phyloP scores from a whole-genome alignment of 1,284 basidiomycete genomes.

The Phaffia rhodozyma region DNA sequence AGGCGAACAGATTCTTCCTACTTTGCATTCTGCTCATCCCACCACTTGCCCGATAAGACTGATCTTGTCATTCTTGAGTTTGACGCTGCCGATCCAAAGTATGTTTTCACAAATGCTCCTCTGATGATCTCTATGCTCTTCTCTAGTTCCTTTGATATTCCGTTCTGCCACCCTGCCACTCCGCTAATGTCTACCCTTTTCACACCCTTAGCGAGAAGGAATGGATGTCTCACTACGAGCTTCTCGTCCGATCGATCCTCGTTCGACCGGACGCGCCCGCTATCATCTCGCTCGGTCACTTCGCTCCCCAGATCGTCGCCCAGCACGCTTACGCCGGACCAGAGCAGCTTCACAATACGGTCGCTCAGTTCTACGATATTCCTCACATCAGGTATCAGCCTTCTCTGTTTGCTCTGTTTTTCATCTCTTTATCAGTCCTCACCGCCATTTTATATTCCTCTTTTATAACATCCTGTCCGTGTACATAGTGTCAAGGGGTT shows the following conservation, averaged over 20 bases:
- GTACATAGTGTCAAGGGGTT: slow-evolving; percentile 58
- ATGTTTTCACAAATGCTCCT: slow-evolving; percentile 31
- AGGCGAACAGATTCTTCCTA: slow-evolving; percentile 77
- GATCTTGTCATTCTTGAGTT: slow-evolving; percentile 89
- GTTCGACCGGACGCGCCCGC: slow-evolving; percentile 77
- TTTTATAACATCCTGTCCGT: neutral
- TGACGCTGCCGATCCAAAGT: slow-evolving; percentile 76
- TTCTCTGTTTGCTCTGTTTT: neutral
- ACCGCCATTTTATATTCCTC: neutral
- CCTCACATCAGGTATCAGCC: slow-evolving; percentile 59
- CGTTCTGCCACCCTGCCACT: neutral
- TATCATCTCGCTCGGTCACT: slow-evolving; percentile 80
- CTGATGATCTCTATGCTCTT: neutral
- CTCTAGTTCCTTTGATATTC: neutral
- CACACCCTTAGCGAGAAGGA: slow-evolving; percentile 46
- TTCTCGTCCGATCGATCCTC: slow-evolving; percentile 78
- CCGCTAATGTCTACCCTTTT: neutral
- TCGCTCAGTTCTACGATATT: slow-evolving; percentile 90
- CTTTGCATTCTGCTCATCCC: slow-evolving; percentile 79
- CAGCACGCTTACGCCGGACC: slow-evolving; percentile 72
- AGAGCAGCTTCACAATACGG: slow-evolving; percentile 71
- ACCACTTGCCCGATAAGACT: slow-evolving; percentile 81
- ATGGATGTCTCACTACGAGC: slow-evolving; percentile 72
- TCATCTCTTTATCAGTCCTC: neutral
- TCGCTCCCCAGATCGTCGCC: slow-evolving; percentile 67